Evolutionary conservation across 2,329 filamentous ascomycete species (phyloP), one percentile per base, ranked within the genome.

Genomic region (Aspergillus calidoustus): DNA sequence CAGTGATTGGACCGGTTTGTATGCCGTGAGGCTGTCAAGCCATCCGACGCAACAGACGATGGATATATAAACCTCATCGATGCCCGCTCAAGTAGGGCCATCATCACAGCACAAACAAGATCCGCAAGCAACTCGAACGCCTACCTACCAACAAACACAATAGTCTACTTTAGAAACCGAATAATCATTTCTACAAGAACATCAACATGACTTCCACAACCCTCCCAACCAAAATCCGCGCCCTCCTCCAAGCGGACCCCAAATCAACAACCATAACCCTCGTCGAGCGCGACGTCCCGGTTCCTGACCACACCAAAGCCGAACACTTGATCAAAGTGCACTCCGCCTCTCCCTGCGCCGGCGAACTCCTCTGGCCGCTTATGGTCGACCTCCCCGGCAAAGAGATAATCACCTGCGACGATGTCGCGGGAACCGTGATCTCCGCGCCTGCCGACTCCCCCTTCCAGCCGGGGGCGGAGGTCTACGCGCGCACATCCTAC

Each of bases 341-440:
- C 51, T 68, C 77, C 53, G 73, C 73, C 41, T 76, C 79, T 3
- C 72, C 80, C 11, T 80, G 77, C 43, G 71, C 75, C 3, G 75
- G 76, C 15, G 81, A 83, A 63, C 75, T 82, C 11, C 69, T 72
- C 64, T 83, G 80, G 81, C 72, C 77, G 3, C 72, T 71, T 41
- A 68, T 72, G 22, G 71, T 74, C 51, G 54, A 71, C 13, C 54
- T 60, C 2, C 62, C 66, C 3, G 67, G 65, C 2, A 67, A 72
- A 28, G 57, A 68, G 15, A 68, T 75, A 9, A 71, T 80, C 23
- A 80, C 79, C 2, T 78, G 78, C 61, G 76, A 76, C 53, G 80
- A 83, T 66, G 61, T 82, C 47, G 76, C 77, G 0, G 80, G 78
- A n/a, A 74, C 71, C 0, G 68, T 82, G 8, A 62, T 81, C n/a